phyloP scores from a whole-genome alignment of 768 basidiomycete species.

The Amylocystis lapponica region DNA sequence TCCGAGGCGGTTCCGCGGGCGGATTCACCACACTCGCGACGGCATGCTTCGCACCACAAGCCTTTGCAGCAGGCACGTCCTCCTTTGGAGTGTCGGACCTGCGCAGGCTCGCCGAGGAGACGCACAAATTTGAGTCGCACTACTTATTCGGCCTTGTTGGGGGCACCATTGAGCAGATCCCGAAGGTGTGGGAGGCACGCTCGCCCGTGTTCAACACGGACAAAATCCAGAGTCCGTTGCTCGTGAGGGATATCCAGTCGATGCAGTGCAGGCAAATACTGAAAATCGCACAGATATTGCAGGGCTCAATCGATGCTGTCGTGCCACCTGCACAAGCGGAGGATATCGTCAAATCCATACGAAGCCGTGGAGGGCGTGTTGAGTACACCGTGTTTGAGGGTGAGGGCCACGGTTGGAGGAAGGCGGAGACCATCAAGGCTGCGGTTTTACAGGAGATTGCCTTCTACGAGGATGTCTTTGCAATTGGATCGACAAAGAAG shows the following conservation, averaged over 20 bases:
- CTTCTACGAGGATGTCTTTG: constrained; percentile 48
- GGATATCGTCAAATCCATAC: constrained; percentile 48
- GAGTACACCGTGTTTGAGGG: constrained; percentile 58
- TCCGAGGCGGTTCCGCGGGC: constrained; percentile 71
- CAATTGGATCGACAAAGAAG: constrained; percentile 2
- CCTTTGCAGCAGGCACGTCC: constrained; percentile 59
- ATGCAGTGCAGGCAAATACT: too few relatives aligned
- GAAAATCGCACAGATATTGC: constrained; percentile 61
- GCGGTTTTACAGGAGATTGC: constrained; percentile 46
- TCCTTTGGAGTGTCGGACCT: constrained; percentile 70
- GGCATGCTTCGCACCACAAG: constrained; percentile 35
- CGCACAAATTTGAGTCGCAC: constrained; percentile 67
- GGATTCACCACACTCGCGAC: constrained; percentile 61
- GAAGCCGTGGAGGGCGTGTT: constrained; percentile 42
- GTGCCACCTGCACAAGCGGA: constrained; percentile 67
- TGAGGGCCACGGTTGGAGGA: constrained; percentile 63
- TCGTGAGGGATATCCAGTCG: constrained; percentile 47
- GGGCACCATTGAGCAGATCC: constrained; percentile 44
- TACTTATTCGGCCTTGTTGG: constrained; percentile 64
- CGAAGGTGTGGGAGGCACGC: constrained; percentile 50
- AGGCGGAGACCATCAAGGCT: constrained; percentile 46
- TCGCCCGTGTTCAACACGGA: constrained; percentile 60
- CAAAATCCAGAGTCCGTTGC: constrained; percentile 54
- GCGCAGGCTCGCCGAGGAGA: constrained; percentile 46
- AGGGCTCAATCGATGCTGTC: constrained; percentile 56